phyloP scores from a whole-genome alignment of 2,329 filamentous ascomycete genomes.

The Xylariaceae sp. region DNA sequence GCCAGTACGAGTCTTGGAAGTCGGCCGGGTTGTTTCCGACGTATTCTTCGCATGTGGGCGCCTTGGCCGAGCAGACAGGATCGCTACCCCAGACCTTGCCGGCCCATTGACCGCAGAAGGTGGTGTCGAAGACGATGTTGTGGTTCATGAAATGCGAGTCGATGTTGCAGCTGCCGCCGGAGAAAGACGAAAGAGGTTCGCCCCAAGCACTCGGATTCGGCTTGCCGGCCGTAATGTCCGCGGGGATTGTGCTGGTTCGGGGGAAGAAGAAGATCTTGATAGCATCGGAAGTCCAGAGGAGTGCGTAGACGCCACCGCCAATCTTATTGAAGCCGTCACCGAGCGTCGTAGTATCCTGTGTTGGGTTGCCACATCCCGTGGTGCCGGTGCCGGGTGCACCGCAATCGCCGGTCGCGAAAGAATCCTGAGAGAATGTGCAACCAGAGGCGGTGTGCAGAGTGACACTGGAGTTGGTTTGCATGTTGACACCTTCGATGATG shows the following conservation, averaged over 20 bases:
- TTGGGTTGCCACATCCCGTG: constrained; percentile 55
- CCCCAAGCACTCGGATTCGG: constrained; percentile 68
- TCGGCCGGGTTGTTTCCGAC: constrained; percentile 64
- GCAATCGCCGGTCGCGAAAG: constrained; percentile 50
- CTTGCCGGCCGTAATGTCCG: constrained; percentile 52
- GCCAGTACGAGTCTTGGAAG: constrained; percentile 72
- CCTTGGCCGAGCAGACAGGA: constrained; percentile 54
- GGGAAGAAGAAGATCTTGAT: constrained; percentile 84
- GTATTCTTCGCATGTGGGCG: constrained; percentile 63
- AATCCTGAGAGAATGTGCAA: constrained; percentile 47
- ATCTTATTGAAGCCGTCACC: constrained; percentile 66
- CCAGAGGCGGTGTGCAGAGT: constrained; percentile 62
- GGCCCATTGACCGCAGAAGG: constrained; percentile 86
- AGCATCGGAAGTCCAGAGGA: constrained; percentile 66
- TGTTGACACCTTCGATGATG: constrained; percentile 73
- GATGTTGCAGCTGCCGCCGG: constrained; percentile 64
- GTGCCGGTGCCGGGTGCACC: constrained; percentile 44
- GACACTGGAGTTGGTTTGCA: constrained; percentile 52
- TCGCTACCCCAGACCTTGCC: constrained; percentile 60
- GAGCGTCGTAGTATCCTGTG: constrained; percentile 50
- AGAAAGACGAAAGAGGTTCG: constrained; percentile 62
- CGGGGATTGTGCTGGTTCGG: constrained; percentile 53
- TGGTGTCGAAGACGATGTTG: constrained; percentile 74
- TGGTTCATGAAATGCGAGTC: constrained; percentile 63
- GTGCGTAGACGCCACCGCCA: constrained; percentile 66